Evolutionary conservation across 1,284 basidiomycete genomes (phyloP).

Genomic region (Cutaneotrichosporon mucoides): DNA sequence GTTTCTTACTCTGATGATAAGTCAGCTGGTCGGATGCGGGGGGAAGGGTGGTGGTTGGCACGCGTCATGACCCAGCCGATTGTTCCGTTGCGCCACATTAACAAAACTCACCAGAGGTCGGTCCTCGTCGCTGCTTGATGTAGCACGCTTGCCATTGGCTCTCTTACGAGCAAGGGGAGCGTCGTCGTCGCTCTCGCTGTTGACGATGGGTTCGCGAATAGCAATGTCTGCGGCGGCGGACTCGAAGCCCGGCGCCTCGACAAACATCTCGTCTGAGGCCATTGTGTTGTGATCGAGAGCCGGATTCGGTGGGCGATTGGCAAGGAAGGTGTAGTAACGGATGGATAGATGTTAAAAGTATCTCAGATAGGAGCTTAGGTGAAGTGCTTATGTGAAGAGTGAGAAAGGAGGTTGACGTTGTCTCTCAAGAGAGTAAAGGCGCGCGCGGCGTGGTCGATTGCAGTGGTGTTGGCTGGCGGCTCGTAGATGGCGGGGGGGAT

Average conservation of each 20-base stretch:
- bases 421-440: not conserved
- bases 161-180: constrained; percentile 15
- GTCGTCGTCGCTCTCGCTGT: constrained; percentile 14
- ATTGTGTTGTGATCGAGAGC: not conserved
- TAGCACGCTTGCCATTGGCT: constrained; percentile 31
- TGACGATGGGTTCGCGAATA: constrained; percentile 14
- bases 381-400: not conserved
- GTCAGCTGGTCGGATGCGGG: not conserved
- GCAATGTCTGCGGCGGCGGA: constrained; percentile 12
- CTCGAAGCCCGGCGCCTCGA: constrained; percentile 13
- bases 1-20: constrained; percentile 27
- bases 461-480: not conserved
- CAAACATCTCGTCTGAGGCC: constrained; percentile 4
- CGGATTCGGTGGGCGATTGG: not conserved
- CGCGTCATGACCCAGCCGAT: not conserved
- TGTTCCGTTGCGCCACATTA: not conserved
- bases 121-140: constrained; percentile 38
- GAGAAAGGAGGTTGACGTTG: not conserved
- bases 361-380: not conserved
- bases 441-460: not conserved
- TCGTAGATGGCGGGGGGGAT: not conserved
- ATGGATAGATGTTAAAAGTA: not conserved
- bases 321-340: not conserved
- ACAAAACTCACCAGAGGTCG: constrained; percentile 42
- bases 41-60: not conserved